These are phyloP conservation scores for Excoecaria agallocha DNA, from an alignment of 345 rosid genomes.

Conservation along the genomic window DNA sequence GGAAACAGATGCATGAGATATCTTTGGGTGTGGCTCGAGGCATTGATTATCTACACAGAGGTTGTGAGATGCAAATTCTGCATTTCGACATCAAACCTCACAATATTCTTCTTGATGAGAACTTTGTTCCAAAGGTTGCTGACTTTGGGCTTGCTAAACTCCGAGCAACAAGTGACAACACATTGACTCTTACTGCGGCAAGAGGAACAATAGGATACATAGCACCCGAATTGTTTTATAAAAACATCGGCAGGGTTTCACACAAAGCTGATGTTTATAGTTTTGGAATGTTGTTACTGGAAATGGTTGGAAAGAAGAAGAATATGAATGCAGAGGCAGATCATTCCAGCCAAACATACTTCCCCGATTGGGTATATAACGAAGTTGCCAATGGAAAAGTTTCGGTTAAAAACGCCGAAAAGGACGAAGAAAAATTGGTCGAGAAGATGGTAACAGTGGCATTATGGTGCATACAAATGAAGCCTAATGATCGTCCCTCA, in stretches of 20 bases:
- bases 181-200: neutral
- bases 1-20: neutral
- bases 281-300: slow-evolving; percentile 17
- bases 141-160: slow-evolving; percentile 20
- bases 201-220: slow-evolving; percentile 20
- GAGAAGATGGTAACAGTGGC: slow-evolving; percentile 12
- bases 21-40: slow-evolving; percentile 10
- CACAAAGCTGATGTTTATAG: slow-evolving; percentile 21
- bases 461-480: slow-evolving; percentile 14
- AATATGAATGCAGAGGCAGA: neutral
- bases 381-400: neutral
- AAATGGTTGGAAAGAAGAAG: slow-evolving; percentile 18
- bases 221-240: slow-evolving; percentile 17
- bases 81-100: slow-evolving; percentile 20
- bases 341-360: slow-evolving; percentile 9
- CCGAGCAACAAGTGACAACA: neutral
- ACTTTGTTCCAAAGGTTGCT: slow-evolving; percentile 1
- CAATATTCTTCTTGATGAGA: slow-evolving; percentile 16
- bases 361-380: slow-evolving; percentile 12
- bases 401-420: neutral
- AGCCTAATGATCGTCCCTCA: slow-evolving; percentile 5
- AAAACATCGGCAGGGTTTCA: slow-evolving; percentile 13
- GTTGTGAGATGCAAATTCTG: slow-evolving; percentile 10
- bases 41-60: slow-evolving; percentile 4
- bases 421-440: neutral